A percentile compares a stretch with the other conserved stretches of the same genome.
Conservation (phyloP, 441 rosid genomes). For the Gossypium schwendimanii region DNA sequence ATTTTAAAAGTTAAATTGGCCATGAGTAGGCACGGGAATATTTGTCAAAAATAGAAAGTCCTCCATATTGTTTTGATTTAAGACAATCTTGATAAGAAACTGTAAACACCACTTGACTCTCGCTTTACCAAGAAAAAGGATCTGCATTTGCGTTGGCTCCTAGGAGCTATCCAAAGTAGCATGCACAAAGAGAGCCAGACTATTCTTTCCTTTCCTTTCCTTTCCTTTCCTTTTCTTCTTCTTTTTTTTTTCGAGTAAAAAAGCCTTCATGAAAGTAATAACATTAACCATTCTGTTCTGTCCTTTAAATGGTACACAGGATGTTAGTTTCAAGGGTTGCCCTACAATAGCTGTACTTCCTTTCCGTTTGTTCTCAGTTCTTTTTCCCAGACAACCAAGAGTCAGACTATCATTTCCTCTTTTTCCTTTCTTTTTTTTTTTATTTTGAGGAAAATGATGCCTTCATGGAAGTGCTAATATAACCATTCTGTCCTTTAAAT, state of each 20-base stretch:
- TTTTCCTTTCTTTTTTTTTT: not conserved
- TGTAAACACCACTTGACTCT: not conserved
- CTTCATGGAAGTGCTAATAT: not conserved
- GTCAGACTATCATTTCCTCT: not conserved
- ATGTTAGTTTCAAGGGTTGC: not conserved
- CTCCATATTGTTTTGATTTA: slow-evolving; percentile 4
- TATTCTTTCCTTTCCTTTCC: not conserved
- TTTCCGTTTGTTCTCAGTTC: not conserved
- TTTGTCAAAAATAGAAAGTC: not conserved
- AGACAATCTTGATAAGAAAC: not conserved
- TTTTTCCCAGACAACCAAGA: not conserved
- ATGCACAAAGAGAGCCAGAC: not conserved
- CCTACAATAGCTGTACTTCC: not conserved
- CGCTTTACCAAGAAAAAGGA: not conserved
- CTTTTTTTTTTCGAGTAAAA: not conserved
- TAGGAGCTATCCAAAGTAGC: not conserved
- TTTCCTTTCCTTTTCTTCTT: too few species aligned
- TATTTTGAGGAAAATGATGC: not conserved
- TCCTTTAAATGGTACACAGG: not conserved
- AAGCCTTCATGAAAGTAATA: not conserved
- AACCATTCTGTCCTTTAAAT: not conserved
- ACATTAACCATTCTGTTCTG: not conserved
- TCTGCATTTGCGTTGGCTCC: not conserved
- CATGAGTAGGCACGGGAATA: not conserved
- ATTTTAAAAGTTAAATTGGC: not conserved